Conservation (phyloP, 2,329 filamentous ascomycete genomes). For the Cercospora zeae-maydis region DNA sequence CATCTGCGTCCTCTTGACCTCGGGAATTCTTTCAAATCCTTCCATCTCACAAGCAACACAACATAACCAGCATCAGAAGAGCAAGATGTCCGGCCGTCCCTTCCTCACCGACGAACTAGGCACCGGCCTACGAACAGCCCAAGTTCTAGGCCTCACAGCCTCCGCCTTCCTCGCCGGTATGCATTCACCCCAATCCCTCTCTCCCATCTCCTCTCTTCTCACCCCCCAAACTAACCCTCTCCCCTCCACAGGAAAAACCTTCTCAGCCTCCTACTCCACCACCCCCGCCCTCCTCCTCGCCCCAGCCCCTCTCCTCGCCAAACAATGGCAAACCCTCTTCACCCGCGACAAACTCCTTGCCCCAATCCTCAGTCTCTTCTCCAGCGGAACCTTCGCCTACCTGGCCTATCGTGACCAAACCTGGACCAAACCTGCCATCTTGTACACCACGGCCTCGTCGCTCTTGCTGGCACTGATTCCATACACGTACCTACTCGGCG, state of each 20-base stretch:
- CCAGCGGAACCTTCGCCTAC: constrained; percentile 39
- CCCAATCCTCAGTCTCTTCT: constrained; percentile 41
- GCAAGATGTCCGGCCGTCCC: constrained; percentile 18
- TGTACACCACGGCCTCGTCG: constrained; percentile 48
- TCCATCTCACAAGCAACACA: not conserved
- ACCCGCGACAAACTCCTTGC: constrained; percentile 41
- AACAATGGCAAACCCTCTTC: constrained; percentile 52
- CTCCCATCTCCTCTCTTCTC: not conserved
- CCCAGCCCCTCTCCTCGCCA: constrained; percentile 53
- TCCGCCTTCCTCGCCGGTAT: constrained; percentile 47
- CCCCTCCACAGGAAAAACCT: constrained; percentile 34
- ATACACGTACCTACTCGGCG: constrained; percentile 51
- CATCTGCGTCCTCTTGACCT: not conserved
- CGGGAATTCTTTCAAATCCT: not conserved
- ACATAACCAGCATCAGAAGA: not conserved
- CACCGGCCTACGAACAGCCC: constrained; percentile 44
- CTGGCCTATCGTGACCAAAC: constrained; percentile 43
- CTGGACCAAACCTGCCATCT: constrained; percentile 36
- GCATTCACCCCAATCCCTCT: not conserved
- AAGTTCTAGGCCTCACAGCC: constrained; percentile 51
- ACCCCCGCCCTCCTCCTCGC: constrained; percentile 54
- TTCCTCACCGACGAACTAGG: constrained; percentile 23
- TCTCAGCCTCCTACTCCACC: constrained; percentile 41
- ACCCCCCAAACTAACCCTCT: not conserved
- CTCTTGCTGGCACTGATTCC: constrained; percentile 50